Percentiles rank a stretch among this genome's conserved stretches.
phyloP scores from a whole-genome alignment of 805 yeast species.

The Candida succiphila region DNA sequence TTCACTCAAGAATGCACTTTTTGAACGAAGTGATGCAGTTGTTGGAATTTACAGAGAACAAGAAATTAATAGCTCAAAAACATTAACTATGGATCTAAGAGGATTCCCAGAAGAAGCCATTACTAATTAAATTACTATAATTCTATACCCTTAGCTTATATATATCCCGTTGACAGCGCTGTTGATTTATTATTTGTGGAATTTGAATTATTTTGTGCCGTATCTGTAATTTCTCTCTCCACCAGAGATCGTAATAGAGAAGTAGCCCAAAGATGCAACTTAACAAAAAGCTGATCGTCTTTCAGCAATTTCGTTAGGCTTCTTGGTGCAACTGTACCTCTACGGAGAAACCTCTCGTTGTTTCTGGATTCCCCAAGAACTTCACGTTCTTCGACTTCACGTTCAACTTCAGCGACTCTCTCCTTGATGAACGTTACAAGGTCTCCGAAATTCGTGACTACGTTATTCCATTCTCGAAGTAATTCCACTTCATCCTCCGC shows the following conservation, averaged over 20 bases:
- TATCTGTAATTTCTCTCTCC: too few species aligned
- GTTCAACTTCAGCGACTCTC: slow-evolving; percentile 17
- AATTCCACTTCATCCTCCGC: slow-evolving; percentile 44
- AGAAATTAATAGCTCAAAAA: slow-evolving; percentile 56
- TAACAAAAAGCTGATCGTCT: slow-evolving; percentile 43
- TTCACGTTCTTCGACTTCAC: slow-evolving; percentile 7
- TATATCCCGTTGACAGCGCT: too few species aligned
- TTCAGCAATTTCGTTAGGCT: slow-evolving; percentile 44
- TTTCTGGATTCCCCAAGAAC: slow-evolving; percentile 9
- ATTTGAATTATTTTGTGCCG: too few species aligned
- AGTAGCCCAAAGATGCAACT: slow-evolving; percentile 58
- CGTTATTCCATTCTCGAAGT: slow-evolving; percentile 44
- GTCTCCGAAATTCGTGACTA: slow-evolving; percentile 28
- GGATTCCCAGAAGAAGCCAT: slow-evolving; percentile 35
- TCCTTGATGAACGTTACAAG: slow-evolving; percentile 30
- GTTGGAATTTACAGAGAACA: slow-evolving; percentile 91
- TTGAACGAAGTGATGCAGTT: slow-evolving; percentile 80
- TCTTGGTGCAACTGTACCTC: slow-evolving; percentile 39
- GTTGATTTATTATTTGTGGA: too few species aligned
- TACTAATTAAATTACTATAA: neutral
- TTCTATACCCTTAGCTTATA: too few species aligned
- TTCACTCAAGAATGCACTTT: slow-evolving; percentile 77
- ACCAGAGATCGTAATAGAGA: too few species aligned
- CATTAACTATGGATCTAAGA: slow-evolving; percentile 64
- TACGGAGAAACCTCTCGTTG: slow-evolving; percentile 46